Base-by-base conservation (phyloP, 805 yeast species). In the Danielia reshetovae region DNA sequence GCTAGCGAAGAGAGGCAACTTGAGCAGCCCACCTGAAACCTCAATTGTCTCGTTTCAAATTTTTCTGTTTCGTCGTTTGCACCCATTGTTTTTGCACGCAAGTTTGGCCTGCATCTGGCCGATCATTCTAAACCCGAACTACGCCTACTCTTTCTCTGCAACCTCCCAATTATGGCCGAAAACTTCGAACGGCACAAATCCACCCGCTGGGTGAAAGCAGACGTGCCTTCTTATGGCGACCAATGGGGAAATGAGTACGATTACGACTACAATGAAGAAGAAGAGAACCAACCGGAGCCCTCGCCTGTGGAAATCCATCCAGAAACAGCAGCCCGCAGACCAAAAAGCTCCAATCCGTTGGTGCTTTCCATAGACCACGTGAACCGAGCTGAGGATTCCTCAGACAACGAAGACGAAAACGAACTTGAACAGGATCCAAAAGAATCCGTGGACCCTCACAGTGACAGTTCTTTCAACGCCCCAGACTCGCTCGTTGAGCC, bases 141-240 rank as follows among this genome's bases (percentile, higher is more conserved):
- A n/a, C n/a, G n/a, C n/a, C n/a, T n/a, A n/a, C n/a, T n/a, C n/a
- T n/a, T n/a, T n/a, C n/a, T n/a, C n/a, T n/a, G n/a, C n/a, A n/a
- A n/a, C n/a, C n/a, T n/a, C 19, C 30, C 19, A 12, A 28, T 18
- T 25, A 54, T 55, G 59, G 38, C 52, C 2, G 71, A 65, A 30
- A 55, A 59, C 31, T 62, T 67, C 42, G 70, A 59, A 18, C 58
- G 73, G 48, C 72, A 66, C 36, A 58, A 57, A 30, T 65, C 71
- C 24, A 56, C 70, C 5, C 51, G 73, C 32, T 67, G 72, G 72
- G 69, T 58, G 8, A 61, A 59, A 34, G 65, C 72, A 5, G 45
- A 60, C n/a, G 62, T 59, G 4, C 73, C 72, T n/a, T 35, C 55
- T 3, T 65, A 65, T 38, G 69, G 69, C 1, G 68, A 62, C 35